A percentile compares a stretch with the other conserved stretches of the same genome.
These are phyloP conservation scores for Eremochloa ophiuroides DNA, from an alignment of 176 grass and related monocot species.

Conservation along the genomic window DNA sequence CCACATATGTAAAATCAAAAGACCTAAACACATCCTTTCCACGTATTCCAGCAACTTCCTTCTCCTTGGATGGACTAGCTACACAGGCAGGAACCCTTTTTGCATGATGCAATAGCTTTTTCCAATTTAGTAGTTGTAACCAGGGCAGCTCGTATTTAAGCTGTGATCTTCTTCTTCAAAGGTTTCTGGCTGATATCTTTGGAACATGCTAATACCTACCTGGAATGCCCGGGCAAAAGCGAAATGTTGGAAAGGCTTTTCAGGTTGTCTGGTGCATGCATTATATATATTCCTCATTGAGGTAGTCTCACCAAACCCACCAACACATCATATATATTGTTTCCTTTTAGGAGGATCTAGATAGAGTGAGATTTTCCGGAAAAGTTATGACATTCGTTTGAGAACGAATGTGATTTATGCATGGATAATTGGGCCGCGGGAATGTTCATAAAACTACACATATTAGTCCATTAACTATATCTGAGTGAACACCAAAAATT, in stretches of 20 bases:
- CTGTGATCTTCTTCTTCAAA: neutral
- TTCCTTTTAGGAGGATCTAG: neutral
- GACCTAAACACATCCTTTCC: conserved; percentile 9
- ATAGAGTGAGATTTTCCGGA: neutral
- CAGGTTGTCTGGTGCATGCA: neutral
- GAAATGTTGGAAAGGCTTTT: neutral
- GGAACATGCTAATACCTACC: conserved; percentile 17
- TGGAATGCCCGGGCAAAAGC: conserved; percentile 17
- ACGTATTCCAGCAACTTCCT: neutral
- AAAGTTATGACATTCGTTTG: neutral
- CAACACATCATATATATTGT: neutral
- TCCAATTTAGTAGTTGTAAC: neutral
- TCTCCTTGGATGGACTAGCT: neutral
- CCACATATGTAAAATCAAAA: conserved; percentile 15
- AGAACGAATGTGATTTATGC: neutral
- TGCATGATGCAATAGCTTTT: neutral
- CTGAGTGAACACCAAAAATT: neutral
- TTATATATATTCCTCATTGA: neutral
- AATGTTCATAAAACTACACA: neutral
- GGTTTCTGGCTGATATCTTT: neutral
- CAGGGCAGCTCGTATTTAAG: neutral
- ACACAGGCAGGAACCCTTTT: neutral
- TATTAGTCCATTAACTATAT: too few species aligned
- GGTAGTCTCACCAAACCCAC: conserved; percentile 28
- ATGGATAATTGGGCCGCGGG: neutral